Evolutionary conservation across 192 early-diverging fungal genomes (phyloP), one percentile per base, ranked within the genome.

Genomic region (Neocallimastix lanati): DNA sequence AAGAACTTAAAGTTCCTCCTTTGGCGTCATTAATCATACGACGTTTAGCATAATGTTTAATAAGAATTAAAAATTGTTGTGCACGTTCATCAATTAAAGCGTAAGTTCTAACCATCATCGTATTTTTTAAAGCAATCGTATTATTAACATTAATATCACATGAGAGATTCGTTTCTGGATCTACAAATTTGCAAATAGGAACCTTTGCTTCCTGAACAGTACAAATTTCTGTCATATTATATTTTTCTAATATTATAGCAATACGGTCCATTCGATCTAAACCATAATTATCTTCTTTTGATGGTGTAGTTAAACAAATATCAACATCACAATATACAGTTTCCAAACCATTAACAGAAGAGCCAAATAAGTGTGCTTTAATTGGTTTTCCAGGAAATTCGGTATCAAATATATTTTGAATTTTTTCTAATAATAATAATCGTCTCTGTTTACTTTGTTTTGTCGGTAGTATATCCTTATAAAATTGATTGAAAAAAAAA

Each of bases 91-190:
- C 29, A 12, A 96, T 88, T 12, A 87, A 89, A 12, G 96, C 94
- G 88, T 96, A 96, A 13, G 92, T 93, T 84, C 92, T 91, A 82
- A 98, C 92, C 88, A 97, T 90, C 35, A 86, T 84, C 28, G 96
- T 95, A 84, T 98, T 98, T 82, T 92, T 87, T 76, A 98, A 84
- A 21, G 95, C 95, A 76, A 96, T 81, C 2, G 93, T 91, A 84
- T 95, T 97, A 86, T 97, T 97, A 77, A 98, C n/a, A n/a, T n/a
- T n/a, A n/a, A n/a, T n/a, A n/a, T n/a, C n/a, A n/a, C n/a, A n/a
- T n/a, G n/a, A n/a, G 91, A 85, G 96, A 96, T 81, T 96, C 92
- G 82, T 98, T 86, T 94, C 92, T 28, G 92, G 93, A 82, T 98
- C 96, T 88, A 91, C 93, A 36, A 95, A 86, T 81, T 95, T 93